Conservation (phyloP, 2,329 filamentous ascomycete species). For the Rachicladosporium sp. region DNA sequence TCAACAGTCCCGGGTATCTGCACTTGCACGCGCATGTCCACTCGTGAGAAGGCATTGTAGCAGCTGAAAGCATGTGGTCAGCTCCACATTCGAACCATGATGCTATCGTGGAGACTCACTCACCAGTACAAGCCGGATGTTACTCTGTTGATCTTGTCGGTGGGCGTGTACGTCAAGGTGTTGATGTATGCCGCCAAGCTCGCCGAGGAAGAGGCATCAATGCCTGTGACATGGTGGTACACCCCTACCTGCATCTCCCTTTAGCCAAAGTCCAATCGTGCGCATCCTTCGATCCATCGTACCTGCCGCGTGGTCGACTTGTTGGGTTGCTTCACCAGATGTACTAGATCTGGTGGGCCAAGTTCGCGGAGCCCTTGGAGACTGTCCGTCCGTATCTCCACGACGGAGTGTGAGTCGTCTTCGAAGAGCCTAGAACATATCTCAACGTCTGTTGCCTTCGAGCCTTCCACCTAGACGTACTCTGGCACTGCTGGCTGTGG, state of each 20-base stretch:
- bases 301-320: constrained; percentile 48
- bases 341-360: constrained; percentile 88
- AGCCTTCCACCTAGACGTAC: too few species aligned
- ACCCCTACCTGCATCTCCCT: constrained; percentile 56
- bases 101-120: constrained; percentile 16
- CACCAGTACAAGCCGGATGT: constrained; percentile 91
- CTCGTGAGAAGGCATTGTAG: constrained; percentile 96
- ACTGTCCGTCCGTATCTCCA: constrained; percentile 85
- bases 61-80: constrained; percentile 43
- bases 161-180: constrained; percentile 81
- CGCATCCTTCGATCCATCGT: too few species aligned
- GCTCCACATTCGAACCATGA: too few species aligned
- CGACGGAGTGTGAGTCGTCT: constrained; percentile 79
- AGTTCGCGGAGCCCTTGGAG: constrained; percentile 78
- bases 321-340: constrained; percentile 68
- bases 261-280: too few species aligned
- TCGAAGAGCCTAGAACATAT: constrained; percentile 63
- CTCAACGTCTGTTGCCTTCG: too few species aligned
- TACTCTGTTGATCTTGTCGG: constrained; percentile 77
- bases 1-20: constrained; percentile 94
- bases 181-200: constrained; percentile 97
- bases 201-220: constrained; percentile 93
- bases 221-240: constrained; percentile 94
- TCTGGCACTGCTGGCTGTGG: too few species aligned
- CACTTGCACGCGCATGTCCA: constrained; percentile 97